Percentiles rank a stretch among this genome's conserved stretches.
Evolutionary conservation across 2,329 filamentous ascomycete genomes (phyloP).

Genomic region (Rugonectria rugulosa): DNA sequence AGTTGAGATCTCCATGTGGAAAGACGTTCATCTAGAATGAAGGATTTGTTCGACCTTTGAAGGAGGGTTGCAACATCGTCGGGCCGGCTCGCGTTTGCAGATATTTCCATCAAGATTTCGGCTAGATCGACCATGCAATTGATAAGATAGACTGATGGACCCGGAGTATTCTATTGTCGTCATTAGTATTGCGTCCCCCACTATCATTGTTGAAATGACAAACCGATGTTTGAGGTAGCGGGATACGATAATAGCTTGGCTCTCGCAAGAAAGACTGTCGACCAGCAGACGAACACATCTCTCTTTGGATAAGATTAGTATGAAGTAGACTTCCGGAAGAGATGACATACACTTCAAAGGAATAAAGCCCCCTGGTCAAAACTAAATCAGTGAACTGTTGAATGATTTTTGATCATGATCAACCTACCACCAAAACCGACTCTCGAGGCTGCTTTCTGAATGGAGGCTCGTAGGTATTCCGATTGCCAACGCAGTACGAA

Average conservation of each 20-base stretch:
- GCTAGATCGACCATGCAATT: slow-evolving; percentile 19
- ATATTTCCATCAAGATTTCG: slow-evolving; percentile 10
- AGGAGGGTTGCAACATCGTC: slow-evolving; percentile 6
- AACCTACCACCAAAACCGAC: slow-evolving; percentile 17
- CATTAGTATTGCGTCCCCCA: too few relatives aligned
- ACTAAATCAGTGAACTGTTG: neutral
- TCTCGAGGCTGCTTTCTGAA: slow-evolving; percentile 2
- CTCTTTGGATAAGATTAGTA: neutral
- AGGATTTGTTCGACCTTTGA: neutral
- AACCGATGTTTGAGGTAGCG: neutral
- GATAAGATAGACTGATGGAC: slow-evolving; percentile 6
- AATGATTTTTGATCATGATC: neutral
- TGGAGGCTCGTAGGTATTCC: slow-evolving; percentile 10
- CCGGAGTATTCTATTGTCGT: neutral
- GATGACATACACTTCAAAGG: slow-evolving; percentile 4
- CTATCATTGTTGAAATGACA: neutral
- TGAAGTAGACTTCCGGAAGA: neutral
- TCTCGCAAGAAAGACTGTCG: slow-evolving; percentile 11
- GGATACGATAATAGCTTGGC: slow-evolving; percentile 9
- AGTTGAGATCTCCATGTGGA: slow-evolving; percentile 4
- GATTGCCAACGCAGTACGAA: slow-evolving; percentile 17
- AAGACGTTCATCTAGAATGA: slow-evolving; percentile 10
- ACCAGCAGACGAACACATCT: slow-evolving; percentile 19
- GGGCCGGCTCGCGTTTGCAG: slow-evolving; percentile 6
- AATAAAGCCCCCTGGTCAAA: slow-evolving; percentile 14